Evolutionary conservation across 306 rosid species (phyloP), one percentile per base, ranked within the genome.

Genomic region (barrel medic (Medicago truncatula)): DNA sequence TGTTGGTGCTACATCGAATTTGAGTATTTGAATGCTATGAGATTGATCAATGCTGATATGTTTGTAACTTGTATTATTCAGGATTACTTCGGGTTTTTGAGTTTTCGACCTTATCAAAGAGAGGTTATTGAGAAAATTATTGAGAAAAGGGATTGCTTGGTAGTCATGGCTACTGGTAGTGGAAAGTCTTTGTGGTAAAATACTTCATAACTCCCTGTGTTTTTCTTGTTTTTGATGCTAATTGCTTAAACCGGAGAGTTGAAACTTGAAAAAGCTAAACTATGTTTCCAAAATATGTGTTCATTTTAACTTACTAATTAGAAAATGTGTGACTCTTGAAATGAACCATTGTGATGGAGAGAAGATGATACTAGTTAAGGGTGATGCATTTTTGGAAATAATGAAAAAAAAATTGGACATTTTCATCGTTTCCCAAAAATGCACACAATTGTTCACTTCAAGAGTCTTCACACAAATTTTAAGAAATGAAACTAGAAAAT

Each of bases 131-230:
- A 85, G 88, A 76, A 86, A 57, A 86, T 93, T 70, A 78, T 91
- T 9, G 84, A 80, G 31, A 87, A 85, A 84, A 91, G 85, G 77
- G 98, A 91, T 80, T 86, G 88, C 41, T 74, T 93, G 81, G 94
- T 91, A 66, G 97, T 93, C 80, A 89, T 89, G 98, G 98, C 93
- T 70, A 93, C 98, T 74, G 98, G 98, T 18, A 93, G 96, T 73
- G 98, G 97, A 43, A 93, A 93, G 76, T 93, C 98, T 60, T 76
- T 93, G 70, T 93, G 98, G 96, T 89, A 88, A 85, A 61, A 61
- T 65, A 4, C 66, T 18, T 67, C 23, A 7, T 1, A 9, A 5
- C 3, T 11, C 53, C 1, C 43, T 59, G 14, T 57, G 6, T 21
- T 66, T 50, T n/a, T 21, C 17, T 34, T 72, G 18, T 56, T 20